Conservation (phyloP, 2,329 filamentous ascomycete species). For the Aspergillus sp. region DNA sequence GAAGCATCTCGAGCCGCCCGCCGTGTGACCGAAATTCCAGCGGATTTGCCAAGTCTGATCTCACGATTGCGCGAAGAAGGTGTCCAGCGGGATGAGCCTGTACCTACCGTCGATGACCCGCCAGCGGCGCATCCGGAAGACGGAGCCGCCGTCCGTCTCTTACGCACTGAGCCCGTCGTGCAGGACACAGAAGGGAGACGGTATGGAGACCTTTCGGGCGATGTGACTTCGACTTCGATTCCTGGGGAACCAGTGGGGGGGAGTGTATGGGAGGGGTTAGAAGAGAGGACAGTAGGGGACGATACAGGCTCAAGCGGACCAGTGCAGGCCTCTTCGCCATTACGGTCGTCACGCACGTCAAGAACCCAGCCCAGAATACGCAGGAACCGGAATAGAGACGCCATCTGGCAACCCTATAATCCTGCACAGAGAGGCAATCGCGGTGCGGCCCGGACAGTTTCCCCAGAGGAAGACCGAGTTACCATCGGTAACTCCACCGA, state of each 20-base stretch:
- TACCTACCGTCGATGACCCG: neutral
- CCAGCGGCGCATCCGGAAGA: neutral
- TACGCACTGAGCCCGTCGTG: neutral
- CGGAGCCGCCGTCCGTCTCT: neutral
- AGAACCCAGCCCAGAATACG: neutral
- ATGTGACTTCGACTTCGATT: constrained; percentile 2
- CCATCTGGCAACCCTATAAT: constrained; percentile 1
- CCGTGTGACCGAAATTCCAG: constrained; percentile 1
- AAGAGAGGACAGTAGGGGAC: constrained; percentile 1
- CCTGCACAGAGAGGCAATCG: constrained; percentile 4
- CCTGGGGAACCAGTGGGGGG: neutral
- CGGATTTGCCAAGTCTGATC: constrained; percentile 2
- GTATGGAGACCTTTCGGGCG: neutral
- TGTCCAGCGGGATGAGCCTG: constrained; percentile 2
- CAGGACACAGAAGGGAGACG: neutral
- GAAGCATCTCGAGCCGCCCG: neutral
- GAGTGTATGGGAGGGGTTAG: neutral
- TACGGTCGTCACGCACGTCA: neutral
- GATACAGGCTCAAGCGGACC: constrained; percentile 1
- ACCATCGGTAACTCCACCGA: constrained; percentile 1
- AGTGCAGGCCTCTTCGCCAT: neutral
- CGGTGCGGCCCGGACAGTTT: neutral
- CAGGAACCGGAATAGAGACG: constrained; percentile 2
- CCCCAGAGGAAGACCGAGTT: neutral
- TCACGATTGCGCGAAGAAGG: constrained; percentile 2